Conservation (phyloP, 768 basidiomycete species). For the Gloeopeniophorella convolvens region DNA sequence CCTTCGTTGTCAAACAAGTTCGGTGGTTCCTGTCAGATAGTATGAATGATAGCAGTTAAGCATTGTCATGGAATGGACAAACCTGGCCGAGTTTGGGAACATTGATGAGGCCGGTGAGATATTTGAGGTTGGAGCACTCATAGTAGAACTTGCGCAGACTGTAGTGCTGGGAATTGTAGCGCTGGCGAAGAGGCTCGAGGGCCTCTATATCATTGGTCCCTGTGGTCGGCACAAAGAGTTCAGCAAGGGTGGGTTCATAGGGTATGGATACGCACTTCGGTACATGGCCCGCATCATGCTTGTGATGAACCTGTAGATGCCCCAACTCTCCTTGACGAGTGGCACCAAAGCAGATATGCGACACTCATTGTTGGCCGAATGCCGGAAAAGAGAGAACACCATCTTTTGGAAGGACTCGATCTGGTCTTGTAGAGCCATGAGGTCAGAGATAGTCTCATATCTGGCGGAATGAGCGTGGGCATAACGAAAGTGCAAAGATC, state of each 20-base stretch:
- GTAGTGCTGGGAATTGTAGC: slow-evolving; percentile 89
- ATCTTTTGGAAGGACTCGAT: slow-evolving; percentile 99
- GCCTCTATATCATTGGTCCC: slow-evolving; percentile 88
- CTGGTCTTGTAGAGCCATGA: slow-evolving; percentile 97
- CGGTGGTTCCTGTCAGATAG: slow-evolving; percentile 77
- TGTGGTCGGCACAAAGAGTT: slow-evolving; percentile 28
- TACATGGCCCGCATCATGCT: slow-evolving; percentile 99
- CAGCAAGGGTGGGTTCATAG: background rate
- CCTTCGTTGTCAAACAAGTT: slow-evolving; percentile 79
- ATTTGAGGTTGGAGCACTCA: slow-evolving; percentile 98
- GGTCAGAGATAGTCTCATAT: slow-evolving; percentile 95
- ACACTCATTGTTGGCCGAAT: slow-evolving; percentile 93
- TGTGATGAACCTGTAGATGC: slow-evolving; percentile 97
- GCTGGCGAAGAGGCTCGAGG: slow-evolving; percentile 79
- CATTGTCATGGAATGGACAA: slow-evolving; percentile 22
- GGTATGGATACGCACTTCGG: slow-evolving; percentile 50
- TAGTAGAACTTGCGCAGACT: slow-evolving; percentile 97
- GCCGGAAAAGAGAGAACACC: slow-evolving; percentile 90
- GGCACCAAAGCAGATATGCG: slow-evolving; percentile 94
- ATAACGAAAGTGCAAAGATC: background rate
- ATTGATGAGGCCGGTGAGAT: slow-evolving; percentile 94
- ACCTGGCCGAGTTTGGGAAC: slow-evolving; percentile 96
- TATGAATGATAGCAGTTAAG: background rate
- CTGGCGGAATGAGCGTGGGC: slow-evolving; percentile 27
- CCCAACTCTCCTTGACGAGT: slow-evolving; percentile 98